Evolutionary conservation across 2,329 filamentous ascomycete genomes (phyloP), one percentile per base, ranked within the genome.

Genomic region (Sclerotinia sclerotiorum): DNA sequence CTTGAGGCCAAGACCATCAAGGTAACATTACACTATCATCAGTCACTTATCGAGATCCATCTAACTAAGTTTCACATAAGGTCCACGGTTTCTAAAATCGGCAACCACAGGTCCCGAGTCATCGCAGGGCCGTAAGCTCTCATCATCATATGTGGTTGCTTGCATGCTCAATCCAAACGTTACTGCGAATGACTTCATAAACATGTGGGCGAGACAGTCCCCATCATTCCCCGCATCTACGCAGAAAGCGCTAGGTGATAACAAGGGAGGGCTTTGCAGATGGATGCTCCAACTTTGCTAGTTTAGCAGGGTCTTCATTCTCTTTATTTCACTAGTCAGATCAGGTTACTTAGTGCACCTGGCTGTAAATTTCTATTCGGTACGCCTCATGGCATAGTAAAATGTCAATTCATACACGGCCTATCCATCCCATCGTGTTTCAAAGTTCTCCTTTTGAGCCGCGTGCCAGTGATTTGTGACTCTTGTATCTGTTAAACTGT

Each of bases 1-100:
- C 90, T 97, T 80, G 93, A 97, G 83, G 86, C 89, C 82, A 97
- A 97, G 88, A 96, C 90, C 83, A 97, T 98, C 84, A 97, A 98
- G 88, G 92, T 94, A 79, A 70, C 76, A 39, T 72, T 65, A 29
- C 42, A 49, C 6, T 24, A 24, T 64, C 39, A 21, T 13, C 13
- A 52, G 19, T 17, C 39, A 27, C 29, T 44, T 8, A 15, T 32
- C 65, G 73, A 57, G 69, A 65, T 56, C n/a, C 35, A 17, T 51
- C 60, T 51, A 49, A 51, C 21, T 24, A 65, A 70, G 57, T 57
- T 57, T 35, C 39, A 24, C 42, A 35, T 61, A 63, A 83, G 81
- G 84, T 87, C 82, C 85, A 88, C 81, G 85, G 89, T 80, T 88
- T 88, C 82, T 88, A 87, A 84, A 77, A 77, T 76, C 76, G 75